Percentiles rank a stretch among this genome's conserved stretches.
Conservation (phyloP, 805 yeast genomes). For the Scheffersomyces lignosus region DNA sequence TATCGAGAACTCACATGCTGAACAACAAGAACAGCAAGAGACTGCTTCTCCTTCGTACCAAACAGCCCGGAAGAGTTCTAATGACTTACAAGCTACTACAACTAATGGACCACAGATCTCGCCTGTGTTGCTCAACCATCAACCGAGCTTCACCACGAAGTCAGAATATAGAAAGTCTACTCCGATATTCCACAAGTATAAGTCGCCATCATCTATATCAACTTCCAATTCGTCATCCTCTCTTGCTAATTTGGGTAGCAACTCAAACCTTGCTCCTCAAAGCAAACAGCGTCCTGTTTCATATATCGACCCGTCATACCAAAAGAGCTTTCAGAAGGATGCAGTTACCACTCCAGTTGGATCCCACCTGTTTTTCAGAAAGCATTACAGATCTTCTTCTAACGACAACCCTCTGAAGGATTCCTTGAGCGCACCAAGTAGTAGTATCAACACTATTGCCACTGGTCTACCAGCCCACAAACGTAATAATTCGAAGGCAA, state of each 20-base stretch:
- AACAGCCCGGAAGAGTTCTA: constrained; percentile 14
- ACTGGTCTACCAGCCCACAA: background rate
- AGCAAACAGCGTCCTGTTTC: constrained; percentile 39
- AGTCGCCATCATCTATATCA: constrained; percentile 16
- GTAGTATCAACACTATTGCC: background rate
- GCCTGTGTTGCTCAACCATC: constrained; percentile 5
- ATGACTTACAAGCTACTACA: too few relatives aligned
- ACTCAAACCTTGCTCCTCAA: too few relatives aligned
- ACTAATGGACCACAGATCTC: too few relatives aligned
- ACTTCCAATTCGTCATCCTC: constrained; percentile 13
- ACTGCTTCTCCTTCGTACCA: constrained; percentile 17
- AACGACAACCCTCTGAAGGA: constrained; percentile 6
- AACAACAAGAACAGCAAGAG: constrained; percentile 9
- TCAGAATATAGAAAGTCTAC: constrained; percentile 33
- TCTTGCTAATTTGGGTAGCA: constrained; percentile 1
- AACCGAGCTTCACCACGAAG: too few relatives aligned
- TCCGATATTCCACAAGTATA: constrained; percentile 27
- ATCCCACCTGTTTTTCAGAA: constrained; percentile 52
- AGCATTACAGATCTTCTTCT: constrained; percentile 64
- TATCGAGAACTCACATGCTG: constrained; percentile 10
- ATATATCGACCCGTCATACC: constrained; percentile 35
- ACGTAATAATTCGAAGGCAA: background rate
- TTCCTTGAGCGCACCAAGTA: constrained; percentile 1
- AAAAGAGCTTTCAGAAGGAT: constrained; percentile 16
- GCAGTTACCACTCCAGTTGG: constrained; percentile 18